Percentiles rank a stretch among this genome's conserved stretches.
phyloP scores from a whole-genome alignment of 23 red algal species.

The Chondrus crispus region DNA sequence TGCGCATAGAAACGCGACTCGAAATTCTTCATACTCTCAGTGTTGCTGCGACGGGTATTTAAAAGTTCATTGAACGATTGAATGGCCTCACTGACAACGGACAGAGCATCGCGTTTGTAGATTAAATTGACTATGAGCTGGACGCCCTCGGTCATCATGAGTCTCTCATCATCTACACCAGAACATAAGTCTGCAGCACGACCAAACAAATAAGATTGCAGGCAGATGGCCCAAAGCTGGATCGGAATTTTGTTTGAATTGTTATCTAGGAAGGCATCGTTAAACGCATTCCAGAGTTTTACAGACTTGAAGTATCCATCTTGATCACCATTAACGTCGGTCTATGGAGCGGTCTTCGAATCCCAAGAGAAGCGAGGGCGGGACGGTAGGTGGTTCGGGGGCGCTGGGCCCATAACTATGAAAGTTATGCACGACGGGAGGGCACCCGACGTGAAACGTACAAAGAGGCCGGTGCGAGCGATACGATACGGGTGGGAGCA shows the following conservation, averaged over 20 bases:
- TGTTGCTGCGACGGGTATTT: not conserved
- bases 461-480: too few species aligned
- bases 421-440: too few species aligned
- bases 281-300: constrained; percentile 1
- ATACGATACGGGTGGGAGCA: too few species aligned
- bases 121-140: not conserved
- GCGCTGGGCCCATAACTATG: constrained; percentile 25
- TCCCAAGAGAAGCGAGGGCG: constrained; percentile 2
- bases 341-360: not conserved
- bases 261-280: not conserved
- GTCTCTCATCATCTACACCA: too few species aligned
- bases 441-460: too few species aligned
- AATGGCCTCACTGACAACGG: not conserved
- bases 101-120: constrained; percentile 14
- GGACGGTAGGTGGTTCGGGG: not conserved
- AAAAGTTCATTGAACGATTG: not conserved
- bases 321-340: constrained; percentile 8
- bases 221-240: not conserved
- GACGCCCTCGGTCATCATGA: too few species aligned
- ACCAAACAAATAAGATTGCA: constrained; percentile 14
- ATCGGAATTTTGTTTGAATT: constrained; percentile 22
- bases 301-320: not conserved
- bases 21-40: constrained; percentile 7
- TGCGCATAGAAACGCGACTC: not conserved
- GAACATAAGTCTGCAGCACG: not conserved